Evolutionary conservation across 148 eudicot genomes (phyloP), one percentile per base, ranked within the genome.

Genomic region (Mesembryanthemum crystallinum): DNA sequence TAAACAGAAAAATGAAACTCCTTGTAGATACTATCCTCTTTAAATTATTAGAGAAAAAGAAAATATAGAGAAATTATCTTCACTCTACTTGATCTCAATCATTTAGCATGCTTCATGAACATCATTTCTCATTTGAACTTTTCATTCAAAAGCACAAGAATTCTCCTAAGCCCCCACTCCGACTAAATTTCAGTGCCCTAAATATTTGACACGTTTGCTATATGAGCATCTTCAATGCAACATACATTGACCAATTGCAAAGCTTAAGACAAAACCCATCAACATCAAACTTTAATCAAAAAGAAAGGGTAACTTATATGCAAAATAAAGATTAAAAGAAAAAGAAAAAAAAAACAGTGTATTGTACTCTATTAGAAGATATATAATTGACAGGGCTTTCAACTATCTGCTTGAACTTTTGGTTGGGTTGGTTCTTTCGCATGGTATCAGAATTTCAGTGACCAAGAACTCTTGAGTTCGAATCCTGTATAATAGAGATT

Each of bases 151-250:
- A 35, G 39, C 39, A 35, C 39, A 66, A 17, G 69, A 66, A 32
- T 42, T 65, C 49, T 65, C 18, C 7, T 37, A 65, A 29, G 47
- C 71, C 32, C 71, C 71, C 69, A 67, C 49, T n/a, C 57, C 57
- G 17, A 0, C 57, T 15, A 52, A 1, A n/a, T 23, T 67, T 23
- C 23, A 67, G 20, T 25, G n/a, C 71, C 71, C 49, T 43, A 9
- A 24, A 21, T 24, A 27, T 67, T 43, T 67, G 71, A 43, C 71
- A 67, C 71, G 55, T 67, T 24, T 43, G 30, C n/a, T 49, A 67
- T 24, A 21, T 67, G 9, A 43, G 21, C 71, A 67, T 67, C 55
- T 43, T 67, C 54, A 42, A 43, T 67, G 32, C 71, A 43, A 42
- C 27, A 23, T 39, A 37, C 11, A 65, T 39, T 21, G 49, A 43